These are phyloP conservation scores for Saccharum spontaneum DNA, from an alignment of 176 grass and related monocot species.

Conservation along the genomic window DNA sequence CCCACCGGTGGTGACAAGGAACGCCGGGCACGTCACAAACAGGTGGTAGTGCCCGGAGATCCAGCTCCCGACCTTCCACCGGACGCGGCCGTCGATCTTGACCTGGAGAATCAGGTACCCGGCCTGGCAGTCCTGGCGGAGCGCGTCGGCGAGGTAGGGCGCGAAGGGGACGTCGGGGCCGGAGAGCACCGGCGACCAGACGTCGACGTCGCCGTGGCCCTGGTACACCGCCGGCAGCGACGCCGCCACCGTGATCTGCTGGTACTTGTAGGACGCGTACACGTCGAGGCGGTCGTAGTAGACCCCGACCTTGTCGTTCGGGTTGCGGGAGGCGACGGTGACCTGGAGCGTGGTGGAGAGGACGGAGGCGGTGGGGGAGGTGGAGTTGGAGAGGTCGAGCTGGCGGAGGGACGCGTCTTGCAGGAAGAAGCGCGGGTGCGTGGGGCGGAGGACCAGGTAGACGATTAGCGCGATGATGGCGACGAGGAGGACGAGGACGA, in stretches of 20 bases:
- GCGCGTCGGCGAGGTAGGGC: slow-evolving; percentile 35
- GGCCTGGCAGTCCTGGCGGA: slow-evolving; percentile 45
- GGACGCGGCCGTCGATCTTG: slow-evolving; percentile 56
- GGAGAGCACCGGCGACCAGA: slow-evolving; percentile 63
- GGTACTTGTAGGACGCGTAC: slow-evolving; percentile 65
- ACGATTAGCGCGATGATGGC: slow-evolving; percentile 48
- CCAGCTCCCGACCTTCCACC: slow-evolving; percentile 85
- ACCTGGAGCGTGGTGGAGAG: slow-evolving; percentile 64
- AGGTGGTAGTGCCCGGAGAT: slow-evolving; percentile 69
- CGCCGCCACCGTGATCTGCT: slow-evolving; percentile 72
- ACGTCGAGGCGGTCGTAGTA: slow-evolving; percentile 88
- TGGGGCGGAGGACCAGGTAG: slow-evolving; percentile 61
- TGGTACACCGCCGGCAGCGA: slow-evolving; percentile 62
- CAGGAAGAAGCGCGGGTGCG: slow-evolving; percentile 66
- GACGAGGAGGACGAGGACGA: slow-evolving; percentile 25
- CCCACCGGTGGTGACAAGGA: slow-evolving; percentile 41
- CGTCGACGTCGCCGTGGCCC: slow-evolving; percentile 63
- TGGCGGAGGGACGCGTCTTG: slow-evolving; percentile 61
- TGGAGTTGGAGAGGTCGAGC: slow-evolving; percentile 57
- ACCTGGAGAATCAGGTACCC: slow-evolving; percentile 65
- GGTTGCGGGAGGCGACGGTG: slow-evolving; percentile 64
- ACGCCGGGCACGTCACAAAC: slow-evolving; percentile 62
- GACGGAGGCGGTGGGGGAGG: slow-evolving; percentile 7
- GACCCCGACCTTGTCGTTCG: slow-evolving; percentile 67
- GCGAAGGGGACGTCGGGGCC: slow-evolving; percentile 62